Conservation (phyloP, 2,329 filamentous ascomycete genomes). For the Cladosporium phlei region DNA sequence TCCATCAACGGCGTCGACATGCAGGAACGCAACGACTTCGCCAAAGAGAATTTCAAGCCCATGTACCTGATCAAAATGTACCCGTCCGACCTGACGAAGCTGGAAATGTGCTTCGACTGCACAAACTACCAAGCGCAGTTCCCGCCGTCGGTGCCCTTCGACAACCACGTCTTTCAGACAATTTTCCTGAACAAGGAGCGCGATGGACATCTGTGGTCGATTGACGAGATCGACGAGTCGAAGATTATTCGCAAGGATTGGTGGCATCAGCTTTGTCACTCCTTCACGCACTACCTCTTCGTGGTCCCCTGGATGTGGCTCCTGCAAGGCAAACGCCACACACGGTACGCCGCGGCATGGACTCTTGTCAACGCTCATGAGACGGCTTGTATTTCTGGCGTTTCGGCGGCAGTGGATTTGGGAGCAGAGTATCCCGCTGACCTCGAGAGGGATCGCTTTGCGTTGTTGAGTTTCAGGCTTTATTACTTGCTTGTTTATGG, state of each 20-base stretch:
- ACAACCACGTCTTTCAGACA: constrained; percentile 65
- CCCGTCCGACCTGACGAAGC: constrained; percentile 50
- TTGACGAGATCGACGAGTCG: constrained; percentile 52
- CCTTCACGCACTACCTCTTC: constrained; percentile 59
- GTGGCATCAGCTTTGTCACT: constrained; percentile 64
- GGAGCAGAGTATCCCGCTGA: constrained; percentile 62
- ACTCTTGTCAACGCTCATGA: constrained; percentile 68
- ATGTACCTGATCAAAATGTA: constrained; percentile 65
- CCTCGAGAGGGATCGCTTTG: constrained; percentile 58
- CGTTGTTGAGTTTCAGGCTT: constrained; percentile 56
- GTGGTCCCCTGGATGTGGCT: constrained; percentile 70
- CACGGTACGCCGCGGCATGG: constrained; percentile 62
- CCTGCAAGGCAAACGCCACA: constrained; percentile 60
- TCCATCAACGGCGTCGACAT: constrained; percentile 41
- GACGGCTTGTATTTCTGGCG: constrained; percentile 64
- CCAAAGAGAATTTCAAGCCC: constrained; percentile 52
- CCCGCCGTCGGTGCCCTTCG: constrained; percentile 48
- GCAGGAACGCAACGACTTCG: constrained; percentile 39
- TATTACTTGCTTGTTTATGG: constrained; percentile 60
- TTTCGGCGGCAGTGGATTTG: constrained; percentile 64
- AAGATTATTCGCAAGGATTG: constrained; percentile 61
- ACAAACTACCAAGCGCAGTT: constrained; percentile 73
- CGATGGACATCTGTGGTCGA: constrained; percentile 54
- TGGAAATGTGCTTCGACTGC: constrained; percentile 65
- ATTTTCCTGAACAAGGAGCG: constrained; percentile 60